A percentile compares a stretch with the other conserved stretches of the same genome.
Evolutionary conservation across 768 basidiomycete species (phyloP).

Genomic region (Podaxis sp.): DNA sequence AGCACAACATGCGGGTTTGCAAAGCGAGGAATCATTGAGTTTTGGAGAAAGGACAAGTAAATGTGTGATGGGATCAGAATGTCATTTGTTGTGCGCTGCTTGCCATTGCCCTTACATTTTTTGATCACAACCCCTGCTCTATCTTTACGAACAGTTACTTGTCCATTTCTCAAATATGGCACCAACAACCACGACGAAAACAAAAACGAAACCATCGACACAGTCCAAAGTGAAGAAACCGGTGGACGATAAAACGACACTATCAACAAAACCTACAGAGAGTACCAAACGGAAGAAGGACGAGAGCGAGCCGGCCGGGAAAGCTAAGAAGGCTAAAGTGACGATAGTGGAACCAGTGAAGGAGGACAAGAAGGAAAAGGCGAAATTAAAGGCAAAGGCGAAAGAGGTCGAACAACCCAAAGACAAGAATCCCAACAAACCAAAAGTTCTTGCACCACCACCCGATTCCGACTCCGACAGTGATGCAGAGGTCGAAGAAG

Average conservation of each 20-base stretch:
- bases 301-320: conserved; percentile 12
- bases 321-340: conserved; percentile 17
- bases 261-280: conserved; percentile 13
- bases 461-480: conserved; percentile 8
- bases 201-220: conserved; percentile 19
- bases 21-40: conserved; percentile 39
- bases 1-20: conserved; percentile 46
- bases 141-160: conserved; percentile 3
- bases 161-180: conserved; percentile 17
- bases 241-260: conserved; percentile 11
- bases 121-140: neutral
- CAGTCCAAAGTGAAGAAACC: conserved; percentile 21
- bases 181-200: conserved; percentile 15
- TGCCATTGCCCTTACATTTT: conserved; percentile 11
- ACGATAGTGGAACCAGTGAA: conserved; percentile 13
- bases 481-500: neutral
- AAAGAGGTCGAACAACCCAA: conserved; percentile 11
- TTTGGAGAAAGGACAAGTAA: conserved; percentile 16
- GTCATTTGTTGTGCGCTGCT: conserved; percentile 7
- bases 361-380: conserved; percentile 15
- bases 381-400: conserved; percentile 11
- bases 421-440: conserved; percentile 13
- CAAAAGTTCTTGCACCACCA: conserved; percentile 7
- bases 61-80: conserved; percentile 11
- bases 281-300: conserved; percentile 32